Evolutionary conservation across 495 filamentous ascomycete species (phyloP).

Genomic region (Amniculicola lignicola): DNA sequence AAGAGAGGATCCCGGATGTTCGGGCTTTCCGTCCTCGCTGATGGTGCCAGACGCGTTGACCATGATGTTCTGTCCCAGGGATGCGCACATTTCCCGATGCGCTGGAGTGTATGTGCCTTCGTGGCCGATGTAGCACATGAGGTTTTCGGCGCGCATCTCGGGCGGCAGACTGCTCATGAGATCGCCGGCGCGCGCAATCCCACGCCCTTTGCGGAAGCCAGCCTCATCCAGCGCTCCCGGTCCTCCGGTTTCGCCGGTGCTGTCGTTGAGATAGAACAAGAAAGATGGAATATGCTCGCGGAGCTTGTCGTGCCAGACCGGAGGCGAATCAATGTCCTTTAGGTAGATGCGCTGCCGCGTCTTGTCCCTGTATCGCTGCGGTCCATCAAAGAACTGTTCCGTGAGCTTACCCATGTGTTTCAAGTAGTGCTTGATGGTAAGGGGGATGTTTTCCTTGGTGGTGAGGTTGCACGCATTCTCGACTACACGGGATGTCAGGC

Average conservation of each 20-base stretch:
- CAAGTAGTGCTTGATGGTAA: slow-evolving; percentile 85
- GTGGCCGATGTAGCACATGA: slow-evolving; percentile 98
- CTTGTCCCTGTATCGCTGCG: slow-evolving; percentile 63
- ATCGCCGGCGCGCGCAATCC: slow-evolving; percentile 69
- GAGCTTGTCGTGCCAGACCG: slow-evolving; percentile 75
- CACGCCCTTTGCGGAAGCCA: slow-evolving; percentile 44
- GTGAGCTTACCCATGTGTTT: slow-evolving; percentile 74
- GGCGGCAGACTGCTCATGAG: slow-evolving; percentile 89
- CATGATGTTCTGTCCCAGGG: slow-evolving; percentile 96
- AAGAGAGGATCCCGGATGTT: slow-evolving; percentile 80
- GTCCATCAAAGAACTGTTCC: slow-evolving; percentile 61
- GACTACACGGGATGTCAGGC: no score
- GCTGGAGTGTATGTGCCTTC: slow-evolving; percentile 96
- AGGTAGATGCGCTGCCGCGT: slow-evolving; percentile 81
- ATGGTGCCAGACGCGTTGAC: slow-evolving; percentile 69
- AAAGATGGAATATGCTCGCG: slow-evolving; percentile 69
- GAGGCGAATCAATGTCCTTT: slow-evolving; percentile 92
- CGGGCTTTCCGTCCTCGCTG: slow-evolving; percentile 58
- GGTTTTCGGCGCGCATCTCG: slow-evolving; percentile 84
- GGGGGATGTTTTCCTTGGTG: slow-evolving; percentile 63
- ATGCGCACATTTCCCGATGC: slow-evolving; percentile 97
- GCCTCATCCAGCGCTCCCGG: slow-evolving; percentile 46
- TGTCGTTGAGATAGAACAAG: slow-evolving; percentile 84
- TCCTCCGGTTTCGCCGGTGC: slow-evolving; percentile 56
- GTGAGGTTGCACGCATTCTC: slow-evolving; percentile 73